These are phyloP conservation scores for Nitzschia sp. DNA, from an alignment of 108 stramenopile genomes.

Conservation along the genomic window DNA sequence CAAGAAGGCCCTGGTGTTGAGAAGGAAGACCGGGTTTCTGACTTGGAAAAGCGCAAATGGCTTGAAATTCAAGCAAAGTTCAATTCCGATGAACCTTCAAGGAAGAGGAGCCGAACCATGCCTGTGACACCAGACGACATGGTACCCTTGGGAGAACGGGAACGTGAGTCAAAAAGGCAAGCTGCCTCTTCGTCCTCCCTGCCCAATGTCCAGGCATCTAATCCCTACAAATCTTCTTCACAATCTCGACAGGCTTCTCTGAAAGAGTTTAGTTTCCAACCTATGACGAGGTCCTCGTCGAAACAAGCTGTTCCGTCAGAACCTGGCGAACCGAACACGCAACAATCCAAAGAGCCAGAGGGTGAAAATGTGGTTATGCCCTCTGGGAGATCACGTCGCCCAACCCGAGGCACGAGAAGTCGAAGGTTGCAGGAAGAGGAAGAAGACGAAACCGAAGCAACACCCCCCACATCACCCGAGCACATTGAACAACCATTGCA, in stretches of 20 bases:
- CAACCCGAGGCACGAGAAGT: no score
- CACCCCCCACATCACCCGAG: no score
- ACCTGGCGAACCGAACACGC: no score
- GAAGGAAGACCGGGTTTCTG: conserved; percentile 8
- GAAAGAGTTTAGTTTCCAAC: conserved; percentile 18
- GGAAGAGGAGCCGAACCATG: not conserved
- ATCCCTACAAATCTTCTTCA: no score
- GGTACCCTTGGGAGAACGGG: not conserved
- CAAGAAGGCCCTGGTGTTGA: not conserved
- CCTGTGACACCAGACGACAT: conserved; percentile 16
- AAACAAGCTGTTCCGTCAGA: no score
- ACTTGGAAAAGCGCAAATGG: conserved; percentile 29
- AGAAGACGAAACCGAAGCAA: no score
- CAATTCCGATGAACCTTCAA: not conserved
- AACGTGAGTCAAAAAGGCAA: not conserved
- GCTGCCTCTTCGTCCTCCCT: no score
- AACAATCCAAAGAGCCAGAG: no score
- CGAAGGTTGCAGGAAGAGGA: no score
- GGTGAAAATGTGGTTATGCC: no score
- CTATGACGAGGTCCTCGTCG: not conserved
- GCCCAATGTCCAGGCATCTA: no score
- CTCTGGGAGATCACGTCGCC: no score
- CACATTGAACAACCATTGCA: not conserved
- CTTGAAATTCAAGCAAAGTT: conserved; percentile 27
- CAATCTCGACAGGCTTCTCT: conserved; percentile 2